Conservation (phyloP, 2,329 filamentous ascomycete genomes). For the Leptodontidium sp. region DNA sequence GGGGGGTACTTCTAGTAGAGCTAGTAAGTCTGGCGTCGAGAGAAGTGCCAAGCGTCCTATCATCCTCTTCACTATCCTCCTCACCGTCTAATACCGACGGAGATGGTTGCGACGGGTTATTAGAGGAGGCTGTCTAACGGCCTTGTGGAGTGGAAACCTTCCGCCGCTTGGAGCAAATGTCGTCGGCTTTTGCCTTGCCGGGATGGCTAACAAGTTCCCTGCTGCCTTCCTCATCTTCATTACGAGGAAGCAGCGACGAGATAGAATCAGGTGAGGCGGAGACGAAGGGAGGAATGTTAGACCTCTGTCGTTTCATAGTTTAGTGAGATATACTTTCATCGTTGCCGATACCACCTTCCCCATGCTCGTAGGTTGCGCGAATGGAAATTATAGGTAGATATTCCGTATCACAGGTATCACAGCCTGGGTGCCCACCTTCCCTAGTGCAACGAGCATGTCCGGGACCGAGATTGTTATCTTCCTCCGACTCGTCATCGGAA, state of each 20-base stretch:
- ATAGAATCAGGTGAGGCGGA: slow-evolving; percentile 2
- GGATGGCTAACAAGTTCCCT: slow-evolving; percentile 7
- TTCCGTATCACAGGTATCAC: slow-evolving; percentile 5
- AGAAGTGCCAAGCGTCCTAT: neutral
- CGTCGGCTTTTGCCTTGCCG: slow-evolving; percentile 3
- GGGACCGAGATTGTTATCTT: slow-evolving; percentile 2
- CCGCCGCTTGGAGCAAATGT: slow-evolving; percentile 11
- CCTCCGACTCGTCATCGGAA: slow-evolving; percentile 5
- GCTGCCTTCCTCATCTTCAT: slow-evolving; percentile 9
- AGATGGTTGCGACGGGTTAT: slow-evolving; percentile 6
- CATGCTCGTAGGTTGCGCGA: neutral
- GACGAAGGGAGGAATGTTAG: slow-evolving; percentile 1
- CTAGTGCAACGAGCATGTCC: slow-evolving; percentile 1
- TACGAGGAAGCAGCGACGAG: slow-evolving; percentile 5
- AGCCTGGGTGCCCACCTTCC: slow-evolving; percentile 15
- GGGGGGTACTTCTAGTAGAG: neutral
- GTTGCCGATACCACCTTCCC: neutral
- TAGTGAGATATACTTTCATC: neutral
- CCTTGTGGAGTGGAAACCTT: slow-evolving; percentile 9
- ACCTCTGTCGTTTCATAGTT: slow-evolving; percentile 13
- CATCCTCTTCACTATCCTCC: neutral
- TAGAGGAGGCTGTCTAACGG: neutral
- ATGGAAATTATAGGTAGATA: neutral
- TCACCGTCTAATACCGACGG: too few species aligned
- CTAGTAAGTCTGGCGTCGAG: neutral